A percentile compares a stretch with the other conserved stretches of the same genome.
Conservation (phyloP, 1,284 basidiomycete genomes). For the Rhodotorula sp. region DNA sequence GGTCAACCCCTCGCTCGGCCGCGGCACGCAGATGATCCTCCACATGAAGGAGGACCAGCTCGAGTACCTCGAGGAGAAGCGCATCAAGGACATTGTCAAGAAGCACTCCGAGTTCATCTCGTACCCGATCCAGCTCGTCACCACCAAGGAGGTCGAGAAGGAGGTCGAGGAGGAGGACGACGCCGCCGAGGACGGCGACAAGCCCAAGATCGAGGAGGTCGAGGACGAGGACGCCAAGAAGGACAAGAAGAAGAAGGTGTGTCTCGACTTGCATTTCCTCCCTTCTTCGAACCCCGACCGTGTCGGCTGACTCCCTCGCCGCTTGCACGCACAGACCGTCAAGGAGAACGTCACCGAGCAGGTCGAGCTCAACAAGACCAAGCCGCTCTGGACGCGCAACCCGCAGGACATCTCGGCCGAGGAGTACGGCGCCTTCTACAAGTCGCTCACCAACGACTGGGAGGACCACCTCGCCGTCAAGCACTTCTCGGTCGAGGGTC, state of each 20-base stretch:
- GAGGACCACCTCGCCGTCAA: conserved; percentile 99
- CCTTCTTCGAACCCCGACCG: too few relatives aligned
- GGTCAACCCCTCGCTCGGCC: conserved; percentile 83
- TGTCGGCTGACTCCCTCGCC: background rate
- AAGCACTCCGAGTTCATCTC: conserved; percentile 99
- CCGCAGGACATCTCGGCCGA: conserved; percentile 88
- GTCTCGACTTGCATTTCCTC: background rate
- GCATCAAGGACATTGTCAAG: conserved; percentile 99
- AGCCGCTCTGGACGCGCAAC: conserved; percentile 99
- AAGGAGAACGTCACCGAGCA: conserved; percentile 71
- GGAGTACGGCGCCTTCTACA: conserved; percentile 98
- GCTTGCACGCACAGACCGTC: conserved; percentile 9
- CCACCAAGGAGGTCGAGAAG: conserved; percentile 95
- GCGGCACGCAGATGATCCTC: conserved; percentile 93
- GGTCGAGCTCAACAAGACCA: conserved; percentile 99
- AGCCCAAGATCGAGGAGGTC: conserved; percentile 76
- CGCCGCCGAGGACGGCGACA: conserved; percentile 67
- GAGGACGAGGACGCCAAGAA: conserved; percentile 85
- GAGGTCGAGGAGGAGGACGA: conserved; percentile 49
- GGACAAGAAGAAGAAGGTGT: conserved; percentile 85
- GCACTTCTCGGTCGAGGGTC: conserved; percentile 99
- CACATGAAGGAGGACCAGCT: conserved; percentile 98
- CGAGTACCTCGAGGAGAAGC: conserved; percentile 99
- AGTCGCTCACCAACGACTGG: conserved; percentile 99
- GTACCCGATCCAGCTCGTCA: conserved; percentile 97